Base-by-base conservation (phyloP, 2,329 filamentous ascomycete genomes). In the Achaetomium macrosporum region DNA sequence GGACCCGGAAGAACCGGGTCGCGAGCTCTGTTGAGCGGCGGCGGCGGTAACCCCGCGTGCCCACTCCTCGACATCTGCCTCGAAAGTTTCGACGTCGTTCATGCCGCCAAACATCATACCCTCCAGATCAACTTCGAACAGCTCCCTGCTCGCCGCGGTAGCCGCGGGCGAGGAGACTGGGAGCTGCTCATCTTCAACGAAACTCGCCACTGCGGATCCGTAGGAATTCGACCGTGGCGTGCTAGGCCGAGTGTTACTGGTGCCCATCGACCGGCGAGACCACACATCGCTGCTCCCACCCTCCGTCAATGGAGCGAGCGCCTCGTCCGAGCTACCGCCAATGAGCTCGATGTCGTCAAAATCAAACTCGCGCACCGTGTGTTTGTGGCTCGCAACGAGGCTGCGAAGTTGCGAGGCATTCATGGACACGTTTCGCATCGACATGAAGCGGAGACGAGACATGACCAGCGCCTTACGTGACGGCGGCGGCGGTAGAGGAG, bases 261-360 rank as follows among this genome's bases (percentile, higher is more conserved):
- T 59, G 13, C 64, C 68, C 20, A 66, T 62, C 3, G 72, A 74
- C 51, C 70, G 64, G 17, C 71, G 66, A 11, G 71, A 71, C 75
- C 75, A 77, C 19, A 69, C 63, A 31, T 70, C 68, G 49, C 64
- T 64, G 37, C 58, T 68, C 57, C 60, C 71, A 57, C 67, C 74
- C 64, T 74, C 63, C 63, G 79, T 82, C 52, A 95, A 72, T 1
- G 87, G 86, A 37, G 83, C 81, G n/a, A 95, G 77, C 0, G 88
- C 89, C 30, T 90, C 85, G 54, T 93, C 86, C 89, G 89, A 95
- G 53, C 76, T 85, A 29, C 87, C 89, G 33, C 74, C 74, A 47
- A 82, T 76, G 41, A 95, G 77, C 30, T 79, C 75, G 16, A 91
- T 83, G 57, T 88, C 84, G 65, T 90, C 84, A 67, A 95, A 90